Base-by-base conservation (phyloP, 345 rosid species). In the Trapa bicornis region DNA sequence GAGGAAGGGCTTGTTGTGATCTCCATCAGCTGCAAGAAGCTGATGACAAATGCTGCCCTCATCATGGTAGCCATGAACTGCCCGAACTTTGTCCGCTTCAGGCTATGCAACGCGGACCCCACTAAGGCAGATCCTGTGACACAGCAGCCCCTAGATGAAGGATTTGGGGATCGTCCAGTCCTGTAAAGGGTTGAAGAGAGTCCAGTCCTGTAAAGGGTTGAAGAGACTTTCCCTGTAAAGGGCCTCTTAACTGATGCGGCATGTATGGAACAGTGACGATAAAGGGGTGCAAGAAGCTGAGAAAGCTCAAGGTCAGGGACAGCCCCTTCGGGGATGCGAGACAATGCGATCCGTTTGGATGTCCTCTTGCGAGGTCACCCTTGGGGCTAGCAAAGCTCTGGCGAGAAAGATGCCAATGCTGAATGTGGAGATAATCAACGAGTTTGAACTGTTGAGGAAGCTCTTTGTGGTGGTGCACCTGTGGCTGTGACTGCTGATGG, bases 321-420 rank as follows among this genome's bases (percentile, higher is more conserved):
- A 5, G 96, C 82, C 99, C 97, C 53, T 94, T 89, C 4, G 97
- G 97, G 66, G 71, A 94, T 91, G 91, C 77, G 95, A 91, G 71
- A 85, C 97, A 86, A 94, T 94, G 99, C 97, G 99, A 85, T 94
- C 97, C 91, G 97, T 94, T 91, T 91, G 99, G 99, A 94, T 94
- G 97, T 94, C 99, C 76, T 87, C 99, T 65, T 94, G 97, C 47
- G 86, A 91, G 69, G 81, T 91, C 71, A 89, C 99, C 72, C 87
- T 94, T 7, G 96, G 86, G 74, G 96, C 87, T 75, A 91, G 99
- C 91, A 85, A 80, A 74, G 72, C 75, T 14, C 80, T 94, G 11
- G 96, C 97, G 0, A 71, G 71, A 83, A 72, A 74, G 75, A 87
- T 87, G 84, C 90, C 96, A 0, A 74, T 80, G 80, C 85, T 94